Conservation (phyloP, 202 grass and related monocot species). For the Schoenoplectus triqueter region DNA sequence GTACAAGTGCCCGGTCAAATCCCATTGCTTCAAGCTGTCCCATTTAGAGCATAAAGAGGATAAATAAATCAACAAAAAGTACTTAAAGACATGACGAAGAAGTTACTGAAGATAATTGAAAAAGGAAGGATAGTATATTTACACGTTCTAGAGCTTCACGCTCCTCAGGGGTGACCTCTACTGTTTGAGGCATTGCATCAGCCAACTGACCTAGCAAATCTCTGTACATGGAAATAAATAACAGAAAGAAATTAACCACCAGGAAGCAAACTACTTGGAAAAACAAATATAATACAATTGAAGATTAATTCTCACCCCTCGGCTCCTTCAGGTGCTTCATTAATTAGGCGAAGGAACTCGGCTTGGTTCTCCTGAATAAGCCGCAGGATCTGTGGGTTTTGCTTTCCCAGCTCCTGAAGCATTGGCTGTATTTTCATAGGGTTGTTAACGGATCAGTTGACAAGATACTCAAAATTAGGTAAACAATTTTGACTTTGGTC, state of each 20-base stretch:
- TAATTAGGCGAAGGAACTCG: constrained; percentile 87
- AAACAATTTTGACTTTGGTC: background rate
- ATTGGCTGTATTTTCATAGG: constrained; percentile 60
- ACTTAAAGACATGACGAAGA: background rate
- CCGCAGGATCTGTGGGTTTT: constrained; percentile 89
- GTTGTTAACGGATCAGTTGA: background rate
- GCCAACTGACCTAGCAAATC: constrained; percentile 78
- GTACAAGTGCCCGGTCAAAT: constrained; percentile 72
- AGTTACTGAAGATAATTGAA: background rate
- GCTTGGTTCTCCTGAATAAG: constrained; percentile 94
- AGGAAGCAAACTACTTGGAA: constrained; percentile 18
- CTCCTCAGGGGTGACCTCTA: constrained; percentile 83
- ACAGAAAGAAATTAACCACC: constrained; percentile 24
- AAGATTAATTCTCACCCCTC: constrained; percentile 60
- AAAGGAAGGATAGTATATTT: constrained; percentile 45
- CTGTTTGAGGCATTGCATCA: constrained; percentile 65
- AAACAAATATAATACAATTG: constrained; percentile 4
- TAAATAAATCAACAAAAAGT: constrained; percentile 17
- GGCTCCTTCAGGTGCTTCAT: constrained; percentile 83
- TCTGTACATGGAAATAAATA: constrained; percentile 49
- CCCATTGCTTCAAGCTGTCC: constrained; percentile 91
- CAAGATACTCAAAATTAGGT: background rate
- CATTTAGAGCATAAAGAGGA: background rate
- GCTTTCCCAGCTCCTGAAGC: constrained; percentile 94
- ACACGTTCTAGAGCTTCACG: constrained; percentile 94